Evolutionary conservation across 306 rosid species (phyloP).

Genomic region (Pyrus bretschneideri): DNA sequence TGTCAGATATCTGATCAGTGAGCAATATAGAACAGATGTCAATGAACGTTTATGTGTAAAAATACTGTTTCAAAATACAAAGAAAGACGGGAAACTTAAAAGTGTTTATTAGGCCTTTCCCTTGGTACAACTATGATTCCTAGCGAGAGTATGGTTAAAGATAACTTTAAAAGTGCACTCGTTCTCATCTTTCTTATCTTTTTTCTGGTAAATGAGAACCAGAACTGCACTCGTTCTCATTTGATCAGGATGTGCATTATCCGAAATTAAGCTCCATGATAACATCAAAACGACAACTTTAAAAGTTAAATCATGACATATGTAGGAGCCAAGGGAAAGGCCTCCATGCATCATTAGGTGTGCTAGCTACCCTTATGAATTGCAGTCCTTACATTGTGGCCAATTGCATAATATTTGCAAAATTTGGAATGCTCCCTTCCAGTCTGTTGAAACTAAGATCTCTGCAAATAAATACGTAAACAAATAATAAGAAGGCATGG

Average conservation of each 20-base stretch:
- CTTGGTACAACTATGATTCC: background rate
- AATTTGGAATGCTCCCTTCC: constrained; percentile 17
- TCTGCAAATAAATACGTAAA: background rate
- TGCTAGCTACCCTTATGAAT: background rate
- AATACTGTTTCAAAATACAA: background rate
- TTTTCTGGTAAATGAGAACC: background rate
- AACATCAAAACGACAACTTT: background rate
- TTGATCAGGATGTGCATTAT: background rate
- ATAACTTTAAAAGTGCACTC: too few relatives aligned
- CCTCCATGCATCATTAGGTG: background rate
- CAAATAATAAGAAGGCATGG: background rate
- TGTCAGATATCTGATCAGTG: constrained; percentile 10
- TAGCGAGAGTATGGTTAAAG: background rate
- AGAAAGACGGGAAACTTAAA: background rate
- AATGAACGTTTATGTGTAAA: background rate
- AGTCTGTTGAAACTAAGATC: constrained; percentile 30
- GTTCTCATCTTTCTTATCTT: background rate
- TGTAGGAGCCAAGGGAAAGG: background rate
- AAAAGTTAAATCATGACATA: background rate
- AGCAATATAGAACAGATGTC: background rate
- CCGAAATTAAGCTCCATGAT: background rate
- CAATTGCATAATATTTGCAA: background rate
- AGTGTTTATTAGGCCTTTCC: background rate
- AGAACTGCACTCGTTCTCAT: background rate
- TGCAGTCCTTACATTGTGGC: constrained; percentile 10